Evolutionary conservation across 1,284 basidiomycete genomes (phyloP), one percentile per base, ranked within the genome.

Genomic region (Wolfiporia cocos): DNA sequence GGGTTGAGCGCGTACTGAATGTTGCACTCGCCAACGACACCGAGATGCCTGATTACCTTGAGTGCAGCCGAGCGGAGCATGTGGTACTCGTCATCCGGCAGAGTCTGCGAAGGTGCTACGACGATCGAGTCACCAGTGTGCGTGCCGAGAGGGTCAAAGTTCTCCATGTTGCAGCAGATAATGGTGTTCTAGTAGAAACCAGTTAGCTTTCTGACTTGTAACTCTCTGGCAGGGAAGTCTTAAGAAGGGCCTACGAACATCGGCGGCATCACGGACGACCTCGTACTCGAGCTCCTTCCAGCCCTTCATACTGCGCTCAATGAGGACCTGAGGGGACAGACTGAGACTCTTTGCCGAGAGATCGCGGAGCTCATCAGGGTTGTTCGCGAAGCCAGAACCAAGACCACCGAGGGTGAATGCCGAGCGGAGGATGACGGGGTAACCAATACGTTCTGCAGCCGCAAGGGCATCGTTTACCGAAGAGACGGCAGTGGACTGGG

Each of bases 71-170:
- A 90, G 47, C 96, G 89, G 52, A 99, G 77, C 96, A 99, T 99
- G 70, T 99, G 94, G 69, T 99, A 99, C 63, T 97, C 92, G 62
- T 92, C 89, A 59, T 99, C 96, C 28, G 94, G 91, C 14, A 99
- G 72, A 2, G 96, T 99, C 66, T 99, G 96, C 3, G 93, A 97
- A 1, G 96, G 96, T 4, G 96, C 96, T 34, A 99, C 93, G 60
- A 99, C 96, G 58, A 99, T 99, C n/a, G 95, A 99, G 65, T 99
- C 96, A 58, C 96, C 96, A n/a, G 96, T 99, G 67, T 99, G 96
- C 32, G 92, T 98, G 51, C 96, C 96, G 48, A 99, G 84, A 17
- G 96, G 96, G 62, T 99, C 96, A 56, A 99, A 99, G 70, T 99
- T 99, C 69, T 96, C 90, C 90, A 92, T 93, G 66, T 94, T 94